A percentile compares a stretch with the other conserved stretches of the same genome.
phyloP scores from a whole-genome alignment of 192 early-diverging fungal genomes.

The Chytriomyces confervae region DNA sequence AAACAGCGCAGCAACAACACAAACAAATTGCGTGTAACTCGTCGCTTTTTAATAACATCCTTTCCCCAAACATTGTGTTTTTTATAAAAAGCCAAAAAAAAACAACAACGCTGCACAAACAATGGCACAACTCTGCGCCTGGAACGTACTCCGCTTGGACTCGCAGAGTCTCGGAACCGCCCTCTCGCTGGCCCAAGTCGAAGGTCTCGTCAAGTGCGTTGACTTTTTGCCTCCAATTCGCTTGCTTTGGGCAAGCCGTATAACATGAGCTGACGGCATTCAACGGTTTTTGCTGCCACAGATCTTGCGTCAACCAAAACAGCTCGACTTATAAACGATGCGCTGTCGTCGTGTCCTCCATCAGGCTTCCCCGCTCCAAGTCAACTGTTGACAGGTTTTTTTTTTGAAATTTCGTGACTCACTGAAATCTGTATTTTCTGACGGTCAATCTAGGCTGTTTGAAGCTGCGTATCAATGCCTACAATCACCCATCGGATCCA shows the following conservation, averaged over 20 bases:
- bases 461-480: conserved; percentile 15
- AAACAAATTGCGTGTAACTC: no score
- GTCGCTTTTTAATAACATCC: no score
- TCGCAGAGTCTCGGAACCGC: not conserved
- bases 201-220: not conserved
- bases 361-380: not conserved
- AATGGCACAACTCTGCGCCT: not conserved
- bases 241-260: not conserved
- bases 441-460: not conserved
- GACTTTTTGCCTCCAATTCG: not conserved
- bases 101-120: no score
- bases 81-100: no score
- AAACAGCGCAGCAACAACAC: no score
- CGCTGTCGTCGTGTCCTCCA: conserved; percentile 24
- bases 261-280: not conserved
- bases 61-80: no score
- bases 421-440: not conserved
- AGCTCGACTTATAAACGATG: not conserved
- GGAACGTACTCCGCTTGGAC: conserved; percentile 20
- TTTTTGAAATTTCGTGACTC: not conserved
- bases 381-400: not conserved
- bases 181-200: not conserved
- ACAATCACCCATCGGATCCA: not conserved
- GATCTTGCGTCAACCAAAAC: not conserved
- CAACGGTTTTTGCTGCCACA: not conserved